These are phyloP conservation scores for Prototheca stagnorum DNA, from an alignment of 163 green algal genomes.

Conservation along the genomic window DNA sequence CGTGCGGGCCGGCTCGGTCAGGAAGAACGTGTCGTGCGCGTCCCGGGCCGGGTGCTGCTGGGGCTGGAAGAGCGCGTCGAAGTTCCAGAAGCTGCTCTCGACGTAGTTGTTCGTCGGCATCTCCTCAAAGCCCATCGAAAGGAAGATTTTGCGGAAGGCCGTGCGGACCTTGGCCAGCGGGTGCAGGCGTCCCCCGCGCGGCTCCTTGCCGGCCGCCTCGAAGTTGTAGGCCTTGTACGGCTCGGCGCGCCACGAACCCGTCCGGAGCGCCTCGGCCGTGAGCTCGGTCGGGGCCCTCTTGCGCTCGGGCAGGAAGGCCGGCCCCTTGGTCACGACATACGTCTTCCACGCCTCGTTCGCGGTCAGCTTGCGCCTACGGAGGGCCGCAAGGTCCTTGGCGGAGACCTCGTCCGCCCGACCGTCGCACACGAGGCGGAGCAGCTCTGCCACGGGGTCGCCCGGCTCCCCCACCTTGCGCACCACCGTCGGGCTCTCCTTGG, in stretches of 20 bases:
- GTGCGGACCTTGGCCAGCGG: slow-evolving; percentile 92
- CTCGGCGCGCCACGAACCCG: slow-evolving; percentile 63
- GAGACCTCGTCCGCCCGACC: slow-evolving; percentile 3
- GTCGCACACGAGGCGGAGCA: slow-evolving; percentile 34
- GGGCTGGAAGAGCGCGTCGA: slow-evolving; percentile 97
- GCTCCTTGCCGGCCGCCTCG: slow-evolving; percentile 55
- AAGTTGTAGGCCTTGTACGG: slow-evolving; percentile 99
- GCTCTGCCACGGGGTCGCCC: slow-evolving; percentile 38
- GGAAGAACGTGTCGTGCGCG: slow-evolving; percentile 99
- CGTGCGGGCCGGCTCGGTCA: slow-evolving; percentile 60
- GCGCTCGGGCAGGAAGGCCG: slow-evolving; percentile 84
- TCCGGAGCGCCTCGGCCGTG: slow-evolving; percentile 81
- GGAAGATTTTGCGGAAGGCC: slow-evolving; percentile 98
- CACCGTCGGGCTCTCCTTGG: slow-evolving; percentile 19
- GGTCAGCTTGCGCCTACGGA: slow-evolving; percentile 88
- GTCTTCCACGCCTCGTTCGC: slow-evolving; percentile 67
- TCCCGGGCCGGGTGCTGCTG: slow-evolving; percentile 94
- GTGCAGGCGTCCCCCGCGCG: slow-evolving; percentile 69
- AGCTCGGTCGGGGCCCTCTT: slow-evolving; percentile 84
- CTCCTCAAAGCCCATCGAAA: slow-evolving; percentile 92
- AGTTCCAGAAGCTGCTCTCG: slow-evolving; percentile 93
- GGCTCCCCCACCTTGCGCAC: slow-evolving; percentile 28
- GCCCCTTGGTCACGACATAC: slow-evolving; percentile 70
- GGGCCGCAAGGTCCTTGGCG: slow-evolving; percentile 15
- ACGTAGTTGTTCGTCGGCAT: slow-evolving; percentile 96